These are phyloP conservation scores for Seiridium cupressi DNA, from an alignment of 2,329 filamentous ascomycete genomes.

Conservation along the genomic window DNA sequence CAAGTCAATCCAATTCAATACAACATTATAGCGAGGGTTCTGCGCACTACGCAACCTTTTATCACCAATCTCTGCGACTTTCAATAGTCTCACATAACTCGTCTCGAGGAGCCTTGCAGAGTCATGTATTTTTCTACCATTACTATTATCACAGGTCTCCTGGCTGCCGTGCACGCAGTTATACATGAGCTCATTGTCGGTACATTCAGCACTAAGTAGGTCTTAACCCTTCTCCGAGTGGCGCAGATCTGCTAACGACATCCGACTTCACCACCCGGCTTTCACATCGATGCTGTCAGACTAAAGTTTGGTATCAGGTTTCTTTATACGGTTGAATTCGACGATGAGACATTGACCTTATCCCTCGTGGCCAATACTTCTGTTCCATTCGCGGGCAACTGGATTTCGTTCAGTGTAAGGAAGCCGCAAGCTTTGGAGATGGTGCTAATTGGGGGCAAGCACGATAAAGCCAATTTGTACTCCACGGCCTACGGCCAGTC, in stretches of 20 bases:
- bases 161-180: conserved; percentile 8
- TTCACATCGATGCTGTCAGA: too few relatives aligned
- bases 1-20: too few relatives aligned
- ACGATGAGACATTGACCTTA: conserved; percentile 22
- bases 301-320: background rate
- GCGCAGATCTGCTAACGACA: too few relatives aligned
- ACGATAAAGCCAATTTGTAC: conserved; percentile 29
- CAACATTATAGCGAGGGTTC: too few relatives aligned
- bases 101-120: too few relatives aligned
- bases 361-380: conserved; percentile 18
- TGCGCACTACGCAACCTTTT: too few relatives aligned
- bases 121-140: too few relatives aligned
- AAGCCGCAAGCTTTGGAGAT: background rate
- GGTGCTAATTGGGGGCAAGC: conserved; percentile 11
- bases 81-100: too few relatives aligned
- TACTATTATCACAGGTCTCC: background rate
- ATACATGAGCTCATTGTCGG: conserved; percentile 27
- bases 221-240: too few relatives aligned
- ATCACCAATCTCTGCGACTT: too few relatives aligned
- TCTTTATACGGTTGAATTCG: conserved; percentile 29
- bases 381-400: conserved; percentile 20
- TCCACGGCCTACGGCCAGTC: conserved; percentile 17
- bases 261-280: too few relatives aligned
- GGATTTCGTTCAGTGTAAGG: conserved; percentile 29
- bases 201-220: conserved; percentile 22